Evolutionary conservation across 768 basidiomycete genomes (phyloP), one percentile per base, ranked within the genome.

Genomic region (Lactarius sanguifluus): DNA sequence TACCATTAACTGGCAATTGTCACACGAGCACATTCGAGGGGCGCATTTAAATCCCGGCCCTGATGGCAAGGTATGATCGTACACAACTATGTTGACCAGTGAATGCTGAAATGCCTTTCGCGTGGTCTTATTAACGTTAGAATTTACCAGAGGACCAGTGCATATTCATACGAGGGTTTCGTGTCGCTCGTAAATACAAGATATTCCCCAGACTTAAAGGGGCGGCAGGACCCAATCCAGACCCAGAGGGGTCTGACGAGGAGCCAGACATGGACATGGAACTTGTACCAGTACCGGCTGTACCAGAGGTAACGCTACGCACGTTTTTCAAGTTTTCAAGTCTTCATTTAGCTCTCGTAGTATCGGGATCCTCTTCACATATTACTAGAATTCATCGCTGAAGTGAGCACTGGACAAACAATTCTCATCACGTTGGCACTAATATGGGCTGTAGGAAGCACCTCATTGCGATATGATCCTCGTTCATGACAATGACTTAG

Each of bases 111-210:
- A 47, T 47, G 12, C 45, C 45, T n/a, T 47, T 47, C n/a, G 20
- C 45, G 8, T n/a, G n/a, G 10, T 47, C 45, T 47, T 47, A n/a
- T n/a, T n/a, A n/a, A 47, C 20, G 5, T 9, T n/a, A 47, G 45
- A 6, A 47, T 6, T 6, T 47, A 0, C 45, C 45, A 6, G 45
- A 47, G 45, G 18, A 47, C 12, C 45, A 47, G 45, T 47, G 45
- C n/a, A 47, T 47, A 47, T 47, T 47, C n/a, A n/a, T 47, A 47
- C 45, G 45, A 47, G 45, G 45, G 20, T n/a, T 47, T 47, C 45
- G 45, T 10, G n/a, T n/a, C 10, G 2, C 20, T n/a, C 45, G 45
- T 47, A 47, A 47, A 47, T 47, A n/a, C 45, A 47, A 10, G 45
- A 47, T 47, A n/a, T 47, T n/a, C n/a, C 20, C 20, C 10, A 47